Evolutionary conservation across 192 early-diverging fungal genomes (phyloP).

Genomic region (Ambispora gerdemannii): DNA sequence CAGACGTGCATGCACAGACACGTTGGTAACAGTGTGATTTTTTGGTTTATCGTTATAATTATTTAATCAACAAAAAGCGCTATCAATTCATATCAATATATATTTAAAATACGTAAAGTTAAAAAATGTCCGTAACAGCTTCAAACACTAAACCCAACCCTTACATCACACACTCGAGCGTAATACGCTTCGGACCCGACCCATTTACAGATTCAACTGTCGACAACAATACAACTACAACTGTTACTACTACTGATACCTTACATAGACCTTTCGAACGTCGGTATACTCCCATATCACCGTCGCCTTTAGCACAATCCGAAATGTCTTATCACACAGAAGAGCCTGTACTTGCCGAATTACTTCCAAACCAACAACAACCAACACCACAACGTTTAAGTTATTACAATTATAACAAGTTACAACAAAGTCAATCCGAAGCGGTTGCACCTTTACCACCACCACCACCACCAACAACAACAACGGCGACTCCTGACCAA

Average conservation of each 20-base stretch:
- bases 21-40: too few species aligned
- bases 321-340: not conserved
- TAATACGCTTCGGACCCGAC: not conserved
- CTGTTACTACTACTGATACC: not conserved
- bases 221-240: not conserved
- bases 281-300: not conserved
- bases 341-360: not conserved
- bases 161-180: too few species aligned
- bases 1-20: too few species aligned
- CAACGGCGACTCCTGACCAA: not conserved
- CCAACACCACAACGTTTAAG: too few species aligned
- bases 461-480: not conserved
- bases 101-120: too few species aligned
- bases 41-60: too few species aligned
- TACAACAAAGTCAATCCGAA: too few species aligned
- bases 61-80: too few species aligned
- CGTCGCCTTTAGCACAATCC: not conserved
- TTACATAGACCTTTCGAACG: not conserved
- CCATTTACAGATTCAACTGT: not conserved
- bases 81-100: too few species aligned
- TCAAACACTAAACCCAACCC: too few species aligned
- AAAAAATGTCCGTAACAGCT: too few species aligned
- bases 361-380: not conserved
- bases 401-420: too few species aligned
- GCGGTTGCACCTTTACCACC: not conserved